phyloP scores from a whole-genome alignment of 768 basidiomycete genomes.

The Suillus weaverae region DNA sequence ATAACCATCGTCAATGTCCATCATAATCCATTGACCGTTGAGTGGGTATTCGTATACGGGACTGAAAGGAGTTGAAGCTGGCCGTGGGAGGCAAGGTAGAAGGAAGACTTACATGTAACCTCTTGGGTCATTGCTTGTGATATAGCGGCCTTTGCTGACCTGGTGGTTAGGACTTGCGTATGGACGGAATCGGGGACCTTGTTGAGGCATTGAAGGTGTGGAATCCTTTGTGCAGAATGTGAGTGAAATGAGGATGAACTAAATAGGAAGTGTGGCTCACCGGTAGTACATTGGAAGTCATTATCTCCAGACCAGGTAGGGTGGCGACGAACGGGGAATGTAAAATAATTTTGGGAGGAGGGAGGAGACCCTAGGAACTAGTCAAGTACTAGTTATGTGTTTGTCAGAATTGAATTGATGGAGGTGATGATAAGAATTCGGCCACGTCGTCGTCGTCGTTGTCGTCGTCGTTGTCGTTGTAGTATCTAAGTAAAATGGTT shows the following conservation, averaged over 20 bases:
- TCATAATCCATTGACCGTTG: slow-evolving; percentile 93
- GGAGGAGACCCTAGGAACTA: slow-evolving; percentile 13
- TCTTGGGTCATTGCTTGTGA: slow-evolving; percentile 85
- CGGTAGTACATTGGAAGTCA: slow-evolving; percentile 48
- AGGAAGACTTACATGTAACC: slow-evolving; percentile 73
- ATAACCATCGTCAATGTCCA: slow-evolving; percentile 92
- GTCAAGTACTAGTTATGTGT: slow-evolving; percentile 21
- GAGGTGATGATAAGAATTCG: slow-evolving; percentile 18
- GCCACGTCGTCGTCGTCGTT: slow-evolving; percentile 37
- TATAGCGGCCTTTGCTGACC: slow-evolving; percentile 84
- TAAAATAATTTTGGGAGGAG: slow-evolving; percentile 24
- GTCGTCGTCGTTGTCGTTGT: too few relatives aligned
- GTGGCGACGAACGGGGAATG: slow-evolving; percentile 15
- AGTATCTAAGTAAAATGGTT: slow-evolving; percentile 24
- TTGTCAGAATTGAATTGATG: slow-evolving; percentile 28
- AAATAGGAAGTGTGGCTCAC: slow-evolving; percentile 29
- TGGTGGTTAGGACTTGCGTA: slow-evolving; percentile 77
- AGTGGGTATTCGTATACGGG: slow-evolving; percentile 90
- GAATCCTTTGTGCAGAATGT: slow-evolving; percentile 27
- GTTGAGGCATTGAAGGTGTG: slow-evolving; percentile 23
- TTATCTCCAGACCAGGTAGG: slow-evolving; percentile 22
- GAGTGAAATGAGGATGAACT: slow-evolving; percentile 9
- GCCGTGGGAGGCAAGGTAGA: background rate
- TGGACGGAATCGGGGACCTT: slow-evolving; percentile 53
- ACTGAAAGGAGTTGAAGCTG: slow-evolving; percentile 32